phyloP scores from a whole-genome alignment of 2,329 filamentous ascomycete species.

The Penicillium sp. region DNA sequence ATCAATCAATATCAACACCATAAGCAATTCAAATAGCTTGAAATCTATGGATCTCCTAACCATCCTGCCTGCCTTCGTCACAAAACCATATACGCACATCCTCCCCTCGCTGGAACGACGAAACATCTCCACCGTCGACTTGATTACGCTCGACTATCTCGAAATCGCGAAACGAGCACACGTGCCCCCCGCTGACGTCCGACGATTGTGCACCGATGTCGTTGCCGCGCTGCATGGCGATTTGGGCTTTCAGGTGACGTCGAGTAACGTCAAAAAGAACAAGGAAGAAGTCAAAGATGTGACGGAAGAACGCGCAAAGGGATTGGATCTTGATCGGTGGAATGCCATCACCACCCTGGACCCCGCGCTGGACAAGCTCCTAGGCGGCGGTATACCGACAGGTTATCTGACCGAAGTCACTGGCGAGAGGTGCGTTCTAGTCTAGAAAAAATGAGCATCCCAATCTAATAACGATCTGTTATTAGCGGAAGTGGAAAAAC shows the following conservation, averaged over 20 bases:
- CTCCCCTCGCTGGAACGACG: conserved; percentile 76
- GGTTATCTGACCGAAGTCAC: conserved; percentile 84
- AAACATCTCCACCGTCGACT: conserved; percentile 72
- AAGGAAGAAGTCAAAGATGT: conserved; percentile 19
- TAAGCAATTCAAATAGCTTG: too few relatives aligned
- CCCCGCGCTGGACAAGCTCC: conserved; percentile 61
- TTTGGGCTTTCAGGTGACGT: conserved; percentile 39
- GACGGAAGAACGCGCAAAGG: conserved; percentile 22
- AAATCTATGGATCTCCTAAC: conserved; percentile 66
- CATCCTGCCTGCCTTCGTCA: conserved; percentile 76
- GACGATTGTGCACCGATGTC: conserved; percentile 65
- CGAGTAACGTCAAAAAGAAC: conserved; percentile 7
- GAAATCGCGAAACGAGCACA: conserved; percentile 84
- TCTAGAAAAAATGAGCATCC: neutral
- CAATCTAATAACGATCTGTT: neutral
- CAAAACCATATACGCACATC: conserved; percentile 67
- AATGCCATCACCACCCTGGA: conserved; percentile 76
- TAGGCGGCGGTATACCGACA: conserved; percentile 75
- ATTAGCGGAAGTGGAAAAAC: conserved; percentile 84
- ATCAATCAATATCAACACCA: neutral
- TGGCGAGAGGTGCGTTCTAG: conserved; percentile 70
- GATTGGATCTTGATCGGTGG: conserved; percentile 40
- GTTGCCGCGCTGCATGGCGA: conserved; percentile 64
- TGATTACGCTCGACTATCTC: conserved; percentile 75
- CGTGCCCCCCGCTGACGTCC: conserved; percentile 75